Conservation (phyloP, 108 stramenopile genomes). For the Licmophora abbreviata region DNA sequence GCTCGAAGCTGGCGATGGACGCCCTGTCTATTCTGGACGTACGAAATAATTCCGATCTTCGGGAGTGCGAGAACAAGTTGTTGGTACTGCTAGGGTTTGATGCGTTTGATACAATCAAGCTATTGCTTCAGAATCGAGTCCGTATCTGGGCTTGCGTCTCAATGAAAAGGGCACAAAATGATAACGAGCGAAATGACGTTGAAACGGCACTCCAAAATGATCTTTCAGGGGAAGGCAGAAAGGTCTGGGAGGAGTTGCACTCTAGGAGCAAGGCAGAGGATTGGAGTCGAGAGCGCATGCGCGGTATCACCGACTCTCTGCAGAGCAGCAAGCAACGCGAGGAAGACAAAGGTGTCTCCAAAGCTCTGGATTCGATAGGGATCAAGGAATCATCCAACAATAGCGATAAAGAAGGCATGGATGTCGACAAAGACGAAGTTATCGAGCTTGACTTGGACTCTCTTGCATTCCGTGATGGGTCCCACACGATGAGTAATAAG, state of each 20-base stretch:
- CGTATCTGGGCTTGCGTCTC: conserved; percentile 89
- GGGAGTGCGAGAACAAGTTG: conserved; percentile 93
- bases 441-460: conserved; percentile 85
- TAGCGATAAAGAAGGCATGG: conserved; percentile 24
- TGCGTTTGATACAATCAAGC: conserved; percentile 92
- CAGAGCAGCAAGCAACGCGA: conserved; percentile 24
- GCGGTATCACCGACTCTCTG: conserved; percentile 47
- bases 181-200: conserved; percentile 73
- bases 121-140: conserved; percentile 82
- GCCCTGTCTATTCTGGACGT: conserved; percentile 72
- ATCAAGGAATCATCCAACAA: conserved; percentile 18
- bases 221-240: conserved; percentile 72
- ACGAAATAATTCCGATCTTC: conserved; percentile 45
- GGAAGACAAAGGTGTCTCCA: conserved; percentile 39
- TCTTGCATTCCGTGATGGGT: conserved; percentile 84
- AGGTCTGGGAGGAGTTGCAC: conserved; percentile 80
- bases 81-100: conserved; percentile 92
- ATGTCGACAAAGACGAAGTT: conserved; percentile 24
- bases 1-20: conserved; percentile 73
- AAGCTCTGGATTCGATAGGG: conserved; percentile 60
- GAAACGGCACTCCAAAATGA: conserved; percentile 71
- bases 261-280: conserved; percentile 63
- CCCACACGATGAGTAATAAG: conserved; percentile 94
- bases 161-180: conserved; percentile 87
- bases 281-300: conserved; percentile 78